These are phyloP conservation scores for Bisporella sp. DNA, from an alignment of 2,329 filamentous ascomycete genomes.

Conservation along the genomic window DNA sequence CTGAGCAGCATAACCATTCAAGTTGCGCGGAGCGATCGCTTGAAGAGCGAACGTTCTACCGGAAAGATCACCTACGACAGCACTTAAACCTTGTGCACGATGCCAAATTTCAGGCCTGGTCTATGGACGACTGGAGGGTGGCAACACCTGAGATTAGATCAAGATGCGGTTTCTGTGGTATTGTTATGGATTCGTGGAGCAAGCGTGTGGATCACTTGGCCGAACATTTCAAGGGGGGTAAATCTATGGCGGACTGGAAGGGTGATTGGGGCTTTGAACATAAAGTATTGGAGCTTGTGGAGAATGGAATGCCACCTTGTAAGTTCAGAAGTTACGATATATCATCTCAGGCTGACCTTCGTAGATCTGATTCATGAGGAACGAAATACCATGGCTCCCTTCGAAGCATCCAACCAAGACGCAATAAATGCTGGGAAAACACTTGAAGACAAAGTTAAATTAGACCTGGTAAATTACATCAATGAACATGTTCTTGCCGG, in stretches of 20 bases:
- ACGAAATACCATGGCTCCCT: slow-evolving; percentile 49
- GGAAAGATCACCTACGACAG: slow-evolving; percentile 61
- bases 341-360: slow-evolving; percentile 19
- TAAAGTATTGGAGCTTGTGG: slow-evolving; percentile 54
- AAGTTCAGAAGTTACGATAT: slow-evolving; percentile 27
- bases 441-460: slow-evolving; percentile 55
- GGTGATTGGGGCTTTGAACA: slow-evolving; percentile 63
- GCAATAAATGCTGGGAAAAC: slow-evolving; percentile 42
- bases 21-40: slow-evolving; percentile 59
- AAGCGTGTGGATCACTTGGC: slow-evolving; percentile 55
- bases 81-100: slow-evolving; percentile 57
- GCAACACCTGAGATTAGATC: slow-evolving; percentile 54
- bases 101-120: slow-evolving; percentile 52
- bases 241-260: slow-evolving; percentile 63
- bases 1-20: slow-evolving; percentile 52
- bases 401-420: slow-evolving; percentile 32
- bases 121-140: slow-evolving; percentile 58
- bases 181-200: slow-evolving; percentile 55
- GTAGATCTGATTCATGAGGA: slow-evolving; percentile 59
- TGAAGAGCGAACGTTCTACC: slow-evolving; percentile 58
- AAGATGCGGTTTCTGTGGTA: slow-evolving; percentile 58
- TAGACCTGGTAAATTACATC: slow-evolving; percentile 47
- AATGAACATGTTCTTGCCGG: slow-evolving; percentile 37
- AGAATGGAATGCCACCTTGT: slow-evolving; percentile 62
- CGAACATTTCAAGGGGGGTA: slow-evolving; percentile 61